phyloP scores from a whole-genome alignment of 176 grass and related monocot genomes.

The Hyparrhenia diplandra region DNA sequence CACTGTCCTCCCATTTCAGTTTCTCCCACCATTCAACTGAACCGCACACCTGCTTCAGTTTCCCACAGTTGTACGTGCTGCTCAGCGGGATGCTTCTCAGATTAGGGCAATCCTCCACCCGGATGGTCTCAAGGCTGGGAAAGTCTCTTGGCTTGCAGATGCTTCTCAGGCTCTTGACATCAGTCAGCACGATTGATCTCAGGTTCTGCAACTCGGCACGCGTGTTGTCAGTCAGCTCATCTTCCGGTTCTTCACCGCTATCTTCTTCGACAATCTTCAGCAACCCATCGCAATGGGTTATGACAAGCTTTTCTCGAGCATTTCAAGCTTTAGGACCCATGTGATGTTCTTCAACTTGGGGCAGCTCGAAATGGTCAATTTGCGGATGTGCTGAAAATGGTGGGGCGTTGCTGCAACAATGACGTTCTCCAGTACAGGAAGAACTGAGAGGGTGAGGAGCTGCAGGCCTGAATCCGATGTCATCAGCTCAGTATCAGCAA shows the following conservation, averaged over 20 bases:
- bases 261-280: constrained; percentile 43
- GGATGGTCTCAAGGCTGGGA: constrained; percentile 60
- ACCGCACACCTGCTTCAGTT: constrained; percentile 69
- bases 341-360: constrained; percentile 47
- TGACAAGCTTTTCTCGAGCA: constrained; percentile 67
- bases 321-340: constrained; percentile 58
- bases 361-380: constrained; percentile 52
- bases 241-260: not conserved
- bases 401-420: constrained; percentile 37
- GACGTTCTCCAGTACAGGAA: constrained; percentile 51
- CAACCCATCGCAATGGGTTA: constrained; percentile 58
- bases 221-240: not conserved
- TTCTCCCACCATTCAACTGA: constrained; percentile 58
- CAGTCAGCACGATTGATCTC: constrained; percentile 46
- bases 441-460: constrained; percentile 56
- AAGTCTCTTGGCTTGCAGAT: constrained; percentile 54
- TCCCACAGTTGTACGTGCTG: constrained; percentile 9
- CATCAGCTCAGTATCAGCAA: constrained; percentile 22
- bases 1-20: constrained; percentile 43
- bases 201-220: constrained; percentile 38
- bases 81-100: constrained; percentile 44
- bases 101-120: constrained; percentile 58
- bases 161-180: constrained; percentile 35
- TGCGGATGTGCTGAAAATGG: constrained; percentile 45
- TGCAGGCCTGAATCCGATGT: constrained; percentile 31